Conservation (phyloP, 768 basidiomycete species). For the Galerina marginata region DNA sequence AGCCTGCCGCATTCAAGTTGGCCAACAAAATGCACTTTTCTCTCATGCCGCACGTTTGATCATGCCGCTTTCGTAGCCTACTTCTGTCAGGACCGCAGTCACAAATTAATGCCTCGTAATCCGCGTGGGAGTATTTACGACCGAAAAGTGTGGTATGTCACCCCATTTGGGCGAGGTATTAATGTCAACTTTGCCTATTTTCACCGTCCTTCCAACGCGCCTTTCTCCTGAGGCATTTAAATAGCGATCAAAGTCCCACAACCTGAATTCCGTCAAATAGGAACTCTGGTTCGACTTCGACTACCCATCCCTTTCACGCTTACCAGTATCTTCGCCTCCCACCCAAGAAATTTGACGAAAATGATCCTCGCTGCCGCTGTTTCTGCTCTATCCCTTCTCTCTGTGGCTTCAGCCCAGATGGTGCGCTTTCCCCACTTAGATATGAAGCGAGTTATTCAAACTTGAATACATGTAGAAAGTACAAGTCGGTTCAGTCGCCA, state of each 20-base stretch:
- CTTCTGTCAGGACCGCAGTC: too few relatives aligned
- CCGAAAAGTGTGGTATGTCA: too few relatives aligned
- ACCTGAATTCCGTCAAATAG: conserved; percentile 13
- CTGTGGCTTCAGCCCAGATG: conserved; percentile 29
- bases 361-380: conserved; percentile 20
- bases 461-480: conserved; percentile 27
- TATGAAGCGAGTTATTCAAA: neutral
- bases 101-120: too few relatives aligned
- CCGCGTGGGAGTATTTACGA: too few relatives aligned
- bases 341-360: conserved; percentile 2
- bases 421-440: neutral
- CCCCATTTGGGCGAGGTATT: too few relatives aligned
- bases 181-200: too few relatives aligned
- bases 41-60: too few relatives aligned
- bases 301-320: neutral
- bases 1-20: too few relatives aligned
- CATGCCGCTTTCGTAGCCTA: too few relatives aligned
- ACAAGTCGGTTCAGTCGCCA: conserved; percentile 42
- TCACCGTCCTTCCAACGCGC: too few relatives aligned
- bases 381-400: conserved; percentile 8
- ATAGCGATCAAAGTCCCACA: neutral
- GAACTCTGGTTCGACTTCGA: neutral
- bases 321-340: neutral
- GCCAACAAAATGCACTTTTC: too few relatives aligned
- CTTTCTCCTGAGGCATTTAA: too few relatives aligned